Conservation (phyloP, 1,284 basidiomycete genomes). For the Farysia itapuensis region DNA sequence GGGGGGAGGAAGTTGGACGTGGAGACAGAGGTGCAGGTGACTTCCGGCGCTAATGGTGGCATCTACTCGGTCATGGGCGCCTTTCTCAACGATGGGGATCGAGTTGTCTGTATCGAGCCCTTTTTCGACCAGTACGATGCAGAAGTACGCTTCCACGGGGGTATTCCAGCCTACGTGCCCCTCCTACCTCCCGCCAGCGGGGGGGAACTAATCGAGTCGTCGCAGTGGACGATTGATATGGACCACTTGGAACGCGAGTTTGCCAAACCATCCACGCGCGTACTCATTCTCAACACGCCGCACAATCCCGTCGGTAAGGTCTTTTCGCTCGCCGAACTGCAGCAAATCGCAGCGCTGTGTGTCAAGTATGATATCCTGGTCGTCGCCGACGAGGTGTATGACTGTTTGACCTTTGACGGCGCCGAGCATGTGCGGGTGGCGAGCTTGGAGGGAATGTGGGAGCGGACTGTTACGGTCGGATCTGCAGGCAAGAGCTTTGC, state of each 20-base stretch:
- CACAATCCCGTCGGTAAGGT: conserved; percentile 79
- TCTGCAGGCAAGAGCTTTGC: conserved; percentile 86
- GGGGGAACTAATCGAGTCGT: conserved; percentile 41
- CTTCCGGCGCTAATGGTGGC: conserved; percentile 77
- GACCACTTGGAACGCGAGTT: conserved; percentile 72
- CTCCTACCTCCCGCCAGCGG: conserved; percentile 73
- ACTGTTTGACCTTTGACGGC: conserved; percentile 85
- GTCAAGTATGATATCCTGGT: conserved; percentile 91
- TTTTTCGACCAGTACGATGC: conserved; percentile 87
- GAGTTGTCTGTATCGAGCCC: conserved; percentile 96
- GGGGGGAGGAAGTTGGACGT: conserved; percentile 72
- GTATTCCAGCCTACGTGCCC: conserved; percentile 89
- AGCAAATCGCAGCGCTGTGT: conserved; percentile 79
- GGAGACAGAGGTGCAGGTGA: conserved; percentile 87
- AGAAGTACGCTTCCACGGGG: conserved; percentile 65
- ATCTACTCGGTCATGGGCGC: conserved; percentile 54
- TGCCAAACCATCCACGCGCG: conserved; percentile 73
- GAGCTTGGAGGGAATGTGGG: conserved; percentile 81
- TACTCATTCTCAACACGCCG: conserved; percentile 67
- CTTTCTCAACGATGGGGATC: conserved; percentile 66
- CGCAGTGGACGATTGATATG: conserved; percentile 64
- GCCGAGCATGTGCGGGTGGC: conserved; percentile 89
- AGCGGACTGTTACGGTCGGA: conserved; percentile 80
- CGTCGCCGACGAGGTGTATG: conserved; percentile 91
- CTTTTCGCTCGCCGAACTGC: conserved; percentile 79